Base-by-base conservation (phyloP, 1,139 yeast species). In the Hansenula sp. region DNA sequence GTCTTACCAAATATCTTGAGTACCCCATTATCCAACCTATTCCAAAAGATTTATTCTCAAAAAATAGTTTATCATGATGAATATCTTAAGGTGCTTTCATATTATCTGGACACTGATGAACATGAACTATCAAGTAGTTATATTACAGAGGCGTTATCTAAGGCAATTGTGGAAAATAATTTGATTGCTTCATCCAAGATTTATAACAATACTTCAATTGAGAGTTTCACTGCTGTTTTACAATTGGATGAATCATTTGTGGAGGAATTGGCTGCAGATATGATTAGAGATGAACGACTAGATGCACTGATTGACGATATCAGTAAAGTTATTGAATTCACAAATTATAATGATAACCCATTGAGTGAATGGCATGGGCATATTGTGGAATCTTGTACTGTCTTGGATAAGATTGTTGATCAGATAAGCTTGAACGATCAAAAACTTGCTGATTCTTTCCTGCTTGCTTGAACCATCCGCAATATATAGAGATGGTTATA, bases 251-350 rank as follows among this genome's bases (percentile, higher is more conserved):
- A 25, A 5, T 33, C 37, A 3, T 39, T 40, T 16, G 57, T 53
- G 9, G 52, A 51, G 31, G 46, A 45, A 3, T 31, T 52, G 2
- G 37, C 49, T 5, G 46, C 54, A 10, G 51, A 50, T 13, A 47
- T 54, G 51, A 50, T 57, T 15, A 45, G 55, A 33, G 40, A 44
- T 3, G 54, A 48, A 1, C 29, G 50, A 15, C 21, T 56, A 12
- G 28, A 41, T 15, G 69, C 67, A 1, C 60, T 61, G 37, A 58
- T 67, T 33, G 72, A 67, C 47, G 72, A 68, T 43, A 54, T 67
- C n/a, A 59, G 58, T 40, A 57, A 60, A 13, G 50, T 65, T 3
- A 52, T 68, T n/a, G 55, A 61, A n/a, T 67, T 67, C 42, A 25
- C 33, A 1, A 8, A 33, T 11, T 30, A 27, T 4, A 27, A 33